A percentile compares a stretch with the other conserved stretches of the same genome.
Conservation (phyloP, 1,284 basidiomycete species). For the Cerrena zonata region DNA sequence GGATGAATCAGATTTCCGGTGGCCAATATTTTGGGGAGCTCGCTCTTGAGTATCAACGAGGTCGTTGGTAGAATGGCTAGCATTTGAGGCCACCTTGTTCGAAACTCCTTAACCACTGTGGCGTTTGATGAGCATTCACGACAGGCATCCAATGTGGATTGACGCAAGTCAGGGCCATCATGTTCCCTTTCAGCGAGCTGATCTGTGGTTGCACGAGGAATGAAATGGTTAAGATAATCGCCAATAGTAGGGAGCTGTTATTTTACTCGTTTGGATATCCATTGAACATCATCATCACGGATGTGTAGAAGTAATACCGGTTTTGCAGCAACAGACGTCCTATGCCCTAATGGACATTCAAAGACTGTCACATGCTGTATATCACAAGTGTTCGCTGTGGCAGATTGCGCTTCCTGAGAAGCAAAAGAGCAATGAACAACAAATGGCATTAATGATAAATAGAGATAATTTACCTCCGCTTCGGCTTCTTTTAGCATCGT, state of each 20-base stretch:
- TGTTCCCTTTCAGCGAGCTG: too few relatives aligned
- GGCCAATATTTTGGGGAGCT: too few relatives aligned
- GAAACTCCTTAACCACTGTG: too few relatives aligned
- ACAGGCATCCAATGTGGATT: not conserved
- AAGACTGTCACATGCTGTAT: not conserved
- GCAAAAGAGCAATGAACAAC: not conserved
- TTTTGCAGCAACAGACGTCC: not conserved
- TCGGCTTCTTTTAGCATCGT: not conserved
- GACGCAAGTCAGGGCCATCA: too few relatives aligned
- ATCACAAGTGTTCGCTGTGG: not conserved
- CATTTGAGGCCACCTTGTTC: too few relatives aligned
- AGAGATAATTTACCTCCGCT: not conserved
- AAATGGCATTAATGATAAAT: not conserved
- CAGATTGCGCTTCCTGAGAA: too few relatives aligned
- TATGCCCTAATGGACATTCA: not conserved
- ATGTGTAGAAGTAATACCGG: not conserved
- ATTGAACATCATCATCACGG: not conserved
- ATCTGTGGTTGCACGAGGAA: not conserved
- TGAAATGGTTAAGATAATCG: not conserved
- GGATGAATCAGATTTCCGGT: too few relatives aligned
- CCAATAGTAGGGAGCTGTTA: not conserved
- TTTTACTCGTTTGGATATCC: not conserved
- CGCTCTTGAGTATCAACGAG: too few relatives aligned
- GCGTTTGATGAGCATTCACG: not conserved
- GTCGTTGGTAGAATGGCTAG: too few relatives aligned